These are phyloP conservation scores for Echinosophora koreensis DNA, from an alignment of 306 rosid species.

Conservation along the genomic window DNA sequence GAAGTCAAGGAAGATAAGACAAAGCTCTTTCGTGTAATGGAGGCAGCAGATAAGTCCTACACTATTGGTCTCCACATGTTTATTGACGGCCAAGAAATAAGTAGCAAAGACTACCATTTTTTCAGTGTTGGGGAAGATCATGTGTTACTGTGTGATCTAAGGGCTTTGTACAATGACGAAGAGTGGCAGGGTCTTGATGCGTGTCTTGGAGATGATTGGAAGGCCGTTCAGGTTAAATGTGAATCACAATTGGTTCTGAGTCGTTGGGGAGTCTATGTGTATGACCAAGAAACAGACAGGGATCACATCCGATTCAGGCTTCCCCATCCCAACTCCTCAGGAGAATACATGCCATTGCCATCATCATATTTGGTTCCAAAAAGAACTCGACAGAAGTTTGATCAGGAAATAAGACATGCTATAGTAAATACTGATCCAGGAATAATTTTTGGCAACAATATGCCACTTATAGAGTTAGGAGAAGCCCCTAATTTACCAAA, in stretches of 20 bases:
- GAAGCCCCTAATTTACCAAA: not conserved
- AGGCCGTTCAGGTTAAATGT: conserved; percentile 22
- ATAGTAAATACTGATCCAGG: not conserved
- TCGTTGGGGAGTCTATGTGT: conserved; percentile 5
- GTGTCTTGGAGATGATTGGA: conserved; percentile 19
- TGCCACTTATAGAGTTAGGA: not conserved
- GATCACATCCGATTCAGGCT: conserved; percentile 7
- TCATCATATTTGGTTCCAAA: conserved; percentile 13
- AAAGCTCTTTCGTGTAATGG: not conserved
- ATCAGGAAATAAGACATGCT: not conserved
- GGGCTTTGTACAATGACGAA: not conserved
- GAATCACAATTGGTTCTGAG: not conserved
- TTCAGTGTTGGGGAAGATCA: not conserved
- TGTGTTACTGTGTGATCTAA: not conserved
- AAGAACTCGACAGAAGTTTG: not conserved
- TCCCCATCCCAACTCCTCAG: not conserved
- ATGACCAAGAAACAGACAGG: not conserved
- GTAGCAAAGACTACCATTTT: not conserved
- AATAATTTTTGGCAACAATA: not conserved
- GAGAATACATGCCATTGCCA: not conserved
- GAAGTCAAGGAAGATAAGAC: not conserved
- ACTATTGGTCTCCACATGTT: not conserved
- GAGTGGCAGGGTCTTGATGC: conserved; percentile 13
- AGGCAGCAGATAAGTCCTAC: not conserved
- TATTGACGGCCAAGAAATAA: not conserved